These are phyloP conservation scores for Fusarium humuli DNA, from an alignment of 2,329 filamentous ascomycete species.

Conservation along the genomic window DNA sequence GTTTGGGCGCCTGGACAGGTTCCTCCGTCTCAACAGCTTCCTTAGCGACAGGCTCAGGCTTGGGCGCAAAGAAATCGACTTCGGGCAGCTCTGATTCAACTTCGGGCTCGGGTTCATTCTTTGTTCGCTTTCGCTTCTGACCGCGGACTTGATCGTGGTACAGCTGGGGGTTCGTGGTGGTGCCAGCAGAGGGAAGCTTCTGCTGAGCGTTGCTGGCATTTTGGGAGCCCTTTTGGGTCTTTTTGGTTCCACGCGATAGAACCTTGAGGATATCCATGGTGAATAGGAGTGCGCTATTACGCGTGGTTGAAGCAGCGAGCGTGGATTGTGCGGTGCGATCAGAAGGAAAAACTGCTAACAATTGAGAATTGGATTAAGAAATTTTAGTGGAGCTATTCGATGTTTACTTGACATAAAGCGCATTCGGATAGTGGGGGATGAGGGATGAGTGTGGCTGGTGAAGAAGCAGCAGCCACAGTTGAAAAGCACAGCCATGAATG, in stretches of 20 bases:
- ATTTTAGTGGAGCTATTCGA: slow-evolving; percentile 42
- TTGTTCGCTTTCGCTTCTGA: slow-evolving; percentile 67
- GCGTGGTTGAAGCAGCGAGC: slow-evolving; percentile 10
- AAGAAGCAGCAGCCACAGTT: background rate
- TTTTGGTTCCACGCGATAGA: slow-evolving; percentile 76
- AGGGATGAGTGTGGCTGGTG: slow-evolving; percentile 14
- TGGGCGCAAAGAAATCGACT: slow-evolving; percentile 70
- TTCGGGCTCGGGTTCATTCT: slow-evolving; percentile 51
- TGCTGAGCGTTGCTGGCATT: slow-evolving; percentile 48
- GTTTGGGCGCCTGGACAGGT: slow-evolving; percentile 46
- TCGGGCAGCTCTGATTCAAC: slow-evolving; percentile 55
- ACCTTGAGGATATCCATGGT: slow-evolving; percentile 79
- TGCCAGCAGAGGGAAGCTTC: slow-evolving; percentile 73
- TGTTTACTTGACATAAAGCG: slow-evolving; percentile 12
- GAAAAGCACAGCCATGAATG: background rate
- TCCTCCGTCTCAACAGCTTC: slow-evolving; percentile 41
- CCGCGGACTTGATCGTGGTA: slow-evolving; percentile 68
- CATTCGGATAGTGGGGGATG: slow-evolving; percentile 42
- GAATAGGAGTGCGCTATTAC: background rate
- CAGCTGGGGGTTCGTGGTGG: slow-evolving; percentile 74
- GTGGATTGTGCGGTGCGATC: slow-evolving; percentile 16
- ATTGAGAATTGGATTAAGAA: slow-evolving; percentile 37
- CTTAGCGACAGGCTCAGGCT: slow-evolving; percentile 52
- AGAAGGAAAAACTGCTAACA: slow-evolving; percentile 30
- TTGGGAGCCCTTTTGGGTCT: slow-evolving; percentile 55